Conservation (phyloP, 495 filamentous ascomycete species). For the Tuber magnatum region DNA sequence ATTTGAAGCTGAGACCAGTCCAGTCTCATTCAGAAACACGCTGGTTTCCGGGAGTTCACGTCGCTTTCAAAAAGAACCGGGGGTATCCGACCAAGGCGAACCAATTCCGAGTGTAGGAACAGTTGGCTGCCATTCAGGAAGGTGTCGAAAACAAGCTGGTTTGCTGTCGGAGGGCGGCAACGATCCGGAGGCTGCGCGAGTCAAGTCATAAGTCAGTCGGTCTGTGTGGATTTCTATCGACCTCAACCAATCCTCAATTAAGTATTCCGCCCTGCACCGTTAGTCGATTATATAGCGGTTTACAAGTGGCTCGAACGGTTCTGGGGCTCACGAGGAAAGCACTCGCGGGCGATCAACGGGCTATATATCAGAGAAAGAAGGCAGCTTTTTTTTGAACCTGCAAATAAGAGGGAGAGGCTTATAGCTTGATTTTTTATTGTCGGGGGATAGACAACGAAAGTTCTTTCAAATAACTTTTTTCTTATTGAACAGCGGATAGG, state of each 20-base stretch:
- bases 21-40: conserved; percentile 17
- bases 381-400: not conserved
- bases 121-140: conserved; percentile 22
- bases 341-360: not conserved
- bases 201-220: conserved; percentile 13
- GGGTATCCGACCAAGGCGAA: conserved; percentile 14
- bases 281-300: not conserved
- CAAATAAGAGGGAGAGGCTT: not conserved
- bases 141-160: conserved; percentile 26
- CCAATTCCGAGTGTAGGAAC: conserved; percentile 31
- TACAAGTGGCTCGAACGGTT: conserved; percentile 5
- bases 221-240: not conserved
- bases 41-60: conserved; percentile 27
- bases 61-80: conserved; percentile 20
- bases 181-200: conserved; percentile 18
- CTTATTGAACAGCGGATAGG: conserved; percentile 25
- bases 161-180: conserved; percentile 31
- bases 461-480: not conserved
- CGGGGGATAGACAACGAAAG: not conserved
- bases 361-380: not conserved
- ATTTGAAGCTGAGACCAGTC: conserved; percentile 17
- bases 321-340: not conserved
- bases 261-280: not conserved
- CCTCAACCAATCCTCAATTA: not conserved
- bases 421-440: not conserved